These are phyloP conservation scores for Sugiyamaella valdiviana DNA, from an alignment of 805 yeast species.

Conservation along the genomic window DNA sequence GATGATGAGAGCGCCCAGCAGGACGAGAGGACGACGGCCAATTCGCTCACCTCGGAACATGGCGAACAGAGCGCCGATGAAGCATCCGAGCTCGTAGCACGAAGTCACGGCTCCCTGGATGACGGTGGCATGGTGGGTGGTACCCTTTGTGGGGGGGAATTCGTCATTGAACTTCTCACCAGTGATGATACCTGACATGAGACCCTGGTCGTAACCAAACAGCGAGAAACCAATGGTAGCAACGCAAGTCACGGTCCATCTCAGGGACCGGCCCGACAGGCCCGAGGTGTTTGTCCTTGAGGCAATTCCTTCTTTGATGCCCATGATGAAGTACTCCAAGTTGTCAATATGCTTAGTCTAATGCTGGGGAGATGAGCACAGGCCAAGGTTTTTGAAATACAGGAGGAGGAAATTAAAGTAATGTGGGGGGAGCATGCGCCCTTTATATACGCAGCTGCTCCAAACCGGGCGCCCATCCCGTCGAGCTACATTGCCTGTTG, in stretches of 20 bases:
- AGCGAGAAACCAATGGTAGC: constrained; percentile 62
- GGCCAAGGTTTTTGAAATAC: too few relatives aligned
- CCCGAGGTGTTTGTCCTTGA: constrained; percentile 48
- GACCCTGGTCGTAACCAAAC: constrained; percentile 77
- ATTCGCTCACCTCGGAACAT: constrained; percentile 52
- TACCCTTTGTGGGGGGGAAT: constrained; percentile 46
- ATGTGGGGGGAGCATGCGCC: neutral
- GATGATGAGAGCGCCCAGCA: constrained; percentile 50
- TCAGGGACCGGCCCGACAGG: constrained; percentile 47
- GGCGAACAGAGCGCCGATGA: constrained; percentile 63
- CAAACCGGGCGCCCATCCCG: too few relatives aligned
- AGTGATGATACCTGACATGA: constrained; percentile 44
- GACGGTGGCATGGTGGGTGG: constrained; percentile 40
- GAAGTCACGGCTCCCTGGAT: constrained; percentile 57
- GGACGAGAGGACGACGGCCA: constrained; percentile 63
- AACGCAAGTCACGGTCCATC: constrained; percentile 45
- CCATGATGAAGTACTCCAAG: neutral
- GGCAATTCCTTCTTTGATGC: constrained; percentile 2
- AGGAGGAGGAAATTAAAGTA: neutral
- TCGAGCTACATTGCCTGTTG: too few relatives aligned
- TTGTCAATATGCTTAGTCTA: neutral
- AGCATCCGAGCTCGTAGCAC: constrained; percentile 65
- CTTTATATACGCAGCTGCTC: too few relatives aligned
- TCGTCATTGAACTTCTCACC: constrained; percentile 59
- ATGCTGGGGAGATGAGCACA: neutral